Percentiles rank a stretch among this genome's conserved stretches.
These are phyloP conservation scores for Cavenderia fasciculata DNA, from an alignment of 78 protist species.

Conservation along the genomic window DNA sequence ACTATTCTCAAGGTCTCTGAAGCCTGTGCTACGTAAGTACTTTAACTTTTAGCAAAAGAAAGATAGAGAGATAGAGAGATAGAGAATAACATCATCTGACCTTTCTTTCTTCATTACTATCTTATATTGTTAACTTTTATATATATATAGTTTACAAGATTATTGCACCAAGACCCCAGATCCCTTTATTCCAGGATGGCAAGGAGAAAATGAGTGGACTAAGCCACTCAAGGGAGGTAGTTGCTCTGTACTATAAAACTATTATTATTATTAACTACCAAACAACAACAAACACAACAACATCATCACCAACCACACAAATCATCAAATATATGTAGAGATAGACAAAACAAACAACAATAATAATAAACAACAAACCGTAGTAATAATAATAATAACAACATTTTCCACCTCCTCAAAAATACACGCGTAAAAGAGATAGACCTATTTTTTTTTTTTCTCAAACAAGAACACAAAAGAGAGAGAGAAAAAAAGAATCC, in stretches of 20 bases:
- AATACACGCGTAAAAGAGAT: too few species aligned
- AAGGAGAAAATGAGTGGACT: conserved; percentile 77
- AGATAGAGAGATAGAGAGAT: not conserved
- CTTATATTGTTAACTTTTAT: not conserved
- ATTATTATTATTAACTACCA: too few species aligned
- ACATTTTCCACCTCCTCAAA: too few species aligned
- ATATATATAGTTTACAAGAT: conserved; percentile 49
- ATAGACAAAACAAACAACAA: too few species aligned
- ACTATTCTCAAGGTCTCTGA: conserved; percentile 57
- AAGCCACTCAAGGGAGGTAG: conserved; percentile 69
- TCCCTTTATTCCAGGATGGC: conserved; percentile 76
- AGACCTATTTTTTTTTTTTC: too few species aligned
- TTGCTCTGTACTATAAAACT: conserved; percentile 67
- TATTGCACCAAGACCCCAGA: conserved; percentile 60
- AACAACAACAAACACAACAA: too few species aligned
- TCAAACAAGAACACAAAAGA: too few species aligned
- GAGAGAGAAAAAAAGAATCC: too few species aligned
- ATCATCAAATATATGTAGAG: too few species aligned
- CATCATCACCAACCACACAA: too few species aligned
- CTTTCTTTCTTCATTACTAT: not conserved
- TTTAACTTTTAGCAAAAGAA: not conserved
- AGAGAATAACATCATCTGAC: not conserved
- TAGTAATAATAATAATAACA: too few species aligned
- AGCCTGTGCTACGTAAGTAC: conserved; percentile 58
- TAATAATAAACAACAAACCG: too few species aligned